Percentiles rank a stretch among this genome's conserved stretches.
phyloP scores from a whole-genome alignment of 2,329 filamentous ascomycete genomes.

The Monosporascus sp. region DNA sequence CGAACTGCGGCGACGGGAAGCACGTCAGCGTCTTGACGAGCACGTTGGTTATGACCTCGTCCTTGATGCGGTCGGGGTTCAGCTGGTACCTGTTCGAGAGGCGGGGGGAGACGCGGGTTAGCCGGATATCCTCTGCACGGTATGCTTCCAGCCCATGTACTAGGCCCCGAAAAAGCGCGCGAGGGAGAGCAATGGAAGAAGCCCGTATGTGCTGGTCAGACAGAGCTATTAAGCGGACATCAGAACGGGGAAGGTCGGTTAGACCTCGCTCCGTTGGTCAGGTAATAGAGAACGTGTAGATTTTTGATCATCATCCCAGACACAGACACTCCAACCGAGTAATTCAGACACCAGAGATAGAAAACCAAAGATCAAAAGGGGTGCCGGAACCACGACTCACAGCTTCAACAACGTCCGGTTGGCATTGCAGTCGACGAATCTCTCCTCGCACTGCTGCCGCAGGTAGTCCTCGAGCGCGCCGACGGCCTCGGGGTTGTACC shows the following conservation, averaged over 20 bases:
- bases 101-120: neutral
- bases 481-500: constrained; percentile 98
- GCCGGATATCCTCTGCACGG: too few species aligned
- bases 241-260: constrained; percentile 54
- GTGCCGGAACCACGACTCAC: constrained; percentile 54
- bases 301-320: constrained; percentile 65
- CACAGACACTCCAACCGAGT: constrained; percentile 7
- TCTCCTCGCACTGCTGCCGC: constrained; percentile 87
- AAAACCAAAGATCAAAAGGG: constrained; percentile 9
- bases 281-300: constrained; percentile 98
- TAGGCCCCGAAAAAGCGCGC: neutral
- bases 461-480: constrained; percentile 92
- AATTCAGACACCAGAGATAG: constrained; percentile 11
- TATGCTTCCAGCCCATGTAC: too few species aligned
- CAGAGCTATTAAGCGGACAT: constrained; percentile 70
- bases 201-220: constrained; percentile 49
- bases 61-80: constrained; percentile 95
- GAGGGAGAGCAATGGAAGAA: neutral
- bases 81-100: constrained; percentile 78
- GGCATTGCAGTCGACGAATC: constrained; percentile 92
- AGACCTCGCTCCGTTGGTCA: constrained; percentile 58
- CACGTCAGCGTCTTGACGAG: constrained; percentile 96
- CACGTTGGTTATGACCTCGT: constrained; percentile 97
- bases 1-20: constrained; percentile 95
- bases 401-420: constrained; percentile 95